Evolutionary conservation across 495 filamentous ascomycete species (phyloP).

Genomic region (Copromyces sp.): DNA sequence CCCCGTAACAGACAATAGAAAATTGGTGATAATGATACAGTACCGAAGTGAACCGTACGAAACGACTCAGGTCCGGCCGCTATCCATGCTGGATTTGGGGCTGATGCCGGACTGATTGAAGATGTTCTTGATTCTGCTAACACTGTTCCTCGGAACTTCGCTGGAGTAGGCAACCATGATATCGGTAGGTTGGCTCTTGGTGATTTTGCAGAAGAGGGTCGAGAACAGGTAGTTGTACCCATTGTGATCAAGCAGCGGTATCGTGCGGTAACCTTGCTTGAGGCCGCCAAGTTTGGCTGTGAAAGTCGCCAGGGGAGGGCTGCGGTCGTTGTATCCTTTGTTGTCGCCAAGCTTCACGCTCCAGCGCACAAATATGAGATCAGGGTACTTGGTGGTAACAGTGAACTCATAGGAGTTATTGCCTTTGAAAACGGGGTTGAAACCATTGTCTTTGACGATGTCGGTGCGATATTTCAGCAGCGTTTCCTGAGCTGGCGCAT

Average conservation of each 20-base stretch:
- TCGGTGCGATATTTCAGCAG: slow-evolving; percentile 61
- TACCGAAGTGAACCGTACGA: background rate
- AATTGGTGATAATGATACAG: slow-evolving; percentile 10
- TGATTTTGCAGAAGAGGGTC: slow-evolving; percentile 83
- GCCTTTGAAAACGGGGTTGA: slow-evolving; percentile 64
- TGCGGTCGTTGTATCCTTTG: slow-evolving; percentile 53
- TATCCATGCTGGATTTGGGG: slow-evolving; percentile 37
- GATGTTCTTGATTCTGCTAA: slow-evolving; percentile 37
- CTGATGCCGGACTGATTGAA: slow-evolving; percentile 35
- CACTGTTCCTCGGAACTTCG: slow-evolving; percentile 27
- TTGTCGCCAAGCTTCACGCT: slow-evolving; percentile 77
- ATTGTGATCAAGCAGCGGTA: slow-evolving; percentile 81
- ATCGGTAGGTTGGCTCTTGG: slow-evolving; percentile 46
- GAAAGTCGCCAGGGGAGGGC: slow-evolving; percentile 67
- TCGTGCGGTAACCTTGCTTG: slow-evolving; percentile 89
- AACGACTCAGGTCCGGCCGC: slow-evolving; percentile 11
- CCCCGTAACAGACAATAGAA: background rate
- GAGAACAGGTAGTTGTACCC: slow-evolving; percentile 91
- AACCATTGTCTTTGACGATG: slow-evolving; percentile 77
- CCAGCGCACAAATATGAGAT: slow-evolving; percentile 87
- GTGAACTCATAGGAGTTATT: slow-evolving; percentile 59
- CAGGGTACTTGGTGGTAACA: slow-evolving; percentile 81
- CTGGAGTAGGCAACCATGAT: slow-evolving; percentile 39
- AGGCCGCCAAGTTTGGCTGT: slow-evolving; percentile 85
- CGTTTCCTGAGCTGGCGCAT: slow-evolving; percentile 45